These are phyloP conservation scores for Hypoxylon sp. DNA, from an alignment of 2,329 filamentous ascomycete species.

Conservation along the genomic window DNA sequence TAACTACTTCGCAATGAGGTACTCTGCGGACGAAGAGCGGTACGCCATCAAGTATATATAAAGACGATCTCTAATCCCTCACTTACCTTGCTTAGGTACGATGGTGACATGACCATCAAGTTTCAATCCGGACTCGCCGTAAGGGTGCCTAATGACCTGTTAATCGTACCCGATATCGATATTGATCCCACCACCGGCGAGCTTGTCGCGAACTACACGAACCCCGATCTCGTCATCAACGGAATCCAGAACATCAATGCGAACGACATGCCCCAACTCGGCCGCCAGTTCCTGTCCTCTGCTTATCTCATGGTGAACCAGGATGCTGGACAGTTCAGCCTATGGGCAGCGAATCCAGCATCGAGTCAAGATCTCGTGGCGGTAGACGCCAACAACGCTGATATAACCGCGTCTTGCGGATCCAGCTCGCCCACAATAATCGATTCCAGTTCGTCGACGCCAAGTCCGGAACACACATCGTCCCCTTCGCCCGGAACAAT, in stretches of 20 bases:
- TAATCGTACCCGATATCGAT: slow-evolving; percentile 50
- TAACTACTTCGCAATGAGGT: slow-evolving; percentile 44
- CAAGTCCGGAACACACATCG: background rate
- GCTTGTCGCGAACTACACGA: slow-evolving; percentile 36
- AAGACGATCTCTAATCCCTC: slow-evolving; percentile 3
- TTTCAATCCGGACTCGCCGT: slow-evolving; percentile 39
- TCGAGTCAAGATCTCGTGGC: slow-evolving; percentile 27
- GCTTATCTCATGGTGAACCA: slow-evolving; percentile 54
- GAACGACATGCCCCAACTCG: slow-evolving; percentile 41
- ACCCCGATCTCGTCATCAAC: slow-evolving; percentile 48
- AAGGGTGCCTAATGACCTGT: slow-evolving; percentile 52
- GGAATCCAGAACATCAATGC: slow-evolving; percentile 46
- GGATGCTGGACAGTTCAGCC: slow-evolving; percentile 45
- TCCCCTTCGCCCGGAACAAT: background rate
- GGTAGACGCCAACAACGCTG: slow-evolving; percentile 9
- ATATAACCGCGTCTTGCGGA: slow-evolving; percentile 11
- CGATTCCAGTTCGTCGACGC: background rate
- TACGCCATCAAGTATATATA: background rate
- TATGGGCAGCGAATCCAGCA: slow-evolving; percentile 42
- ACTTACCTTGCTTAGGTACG: background rate
- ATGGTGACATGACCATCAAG: slow-evolving; percentile 32
- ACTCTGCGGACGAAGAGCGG: slow-evolving; percentile 17
- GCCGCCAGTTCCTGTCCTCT: slow-evolving; percentile 51
- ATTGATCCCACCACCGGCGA: slow-evolving; percentile 37
- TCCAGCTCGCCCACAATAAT: background rate